These are phyloP conservation scores for Aspergillus fijiensis DNA, from an alignment of 2,329 filamentous ascomycete genomes.

Conservation along the genomic window DNA sequence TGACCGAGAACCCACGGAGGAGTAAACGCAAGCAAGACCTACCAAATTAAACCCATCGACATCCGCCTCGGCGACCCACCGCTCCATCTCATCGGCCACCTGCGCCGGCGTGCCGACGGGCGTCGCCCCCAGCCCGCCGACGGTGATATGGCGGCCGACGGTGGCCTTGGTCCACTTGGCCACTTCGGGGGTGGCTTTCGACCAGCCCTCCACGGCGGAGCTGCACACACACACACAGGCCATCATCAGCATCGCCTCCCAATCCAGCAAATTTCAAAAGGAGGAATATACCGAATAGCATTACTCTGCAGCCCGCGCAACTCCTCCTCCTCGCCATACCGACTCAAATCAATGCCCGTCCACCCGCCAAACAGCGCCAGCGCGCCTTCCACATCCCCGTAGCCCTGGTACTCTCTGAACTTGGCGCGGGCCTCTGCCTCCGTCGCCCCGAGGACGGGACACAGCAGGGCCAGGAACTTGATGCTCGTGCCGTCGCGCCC, in stretches of 20 bases:
- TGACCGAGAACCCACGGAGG: no score
- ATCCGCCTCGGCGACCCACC: slow-evolving; percentile 67
- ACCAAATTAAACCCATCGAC: slow-evolving; percentile 75
- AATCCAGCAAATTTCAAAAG: no score
- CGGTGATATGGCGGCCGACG: slow-evolving; percentile 65
- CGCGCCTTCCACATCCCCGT: slow-evolving; percentile 66
- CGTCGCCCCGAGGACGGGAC: slow-evolving; percentile 63
- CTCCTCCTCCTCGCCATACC: slow-evolving; percentile 64
- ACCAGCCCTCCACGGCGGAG: slow-evolving; percentile 53
- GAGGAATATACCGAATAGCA: slow-evolving; percentile 50
- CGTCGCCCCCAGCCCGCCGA: slow-evolving; percentile 66
- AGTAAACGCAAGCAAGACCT: slow-evolving; percentile 25
- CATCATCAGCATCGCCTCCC: background rate
- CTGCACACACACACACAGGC: slow-evolving; percentile 23
- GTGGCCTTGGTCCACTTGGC: slow-evolving; percentile 72
- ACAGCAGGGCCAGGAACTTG: slow-evolving; percentile 67
- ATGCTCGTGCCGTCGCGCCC: slow-evolving; percentile 60
- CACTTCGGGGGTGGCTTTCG: slow-evolving; percentile 57
- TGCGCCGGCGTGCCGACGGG: slow-evolving; percentile 63
- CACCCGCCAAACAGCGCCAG: slow-evolving; percentile 71
- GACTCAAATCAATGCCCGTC: slow-evolving; percentile 65
- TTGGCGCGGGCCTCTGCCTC: slow-evolving; percentile 67
- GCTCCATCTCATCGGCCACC: slow-evolving; percentile 67
- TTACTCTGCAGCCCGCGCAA: slow-evolving; percentile 61
- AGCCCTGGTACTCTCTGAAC: slow-evolving; percentile 59